Base-by-base conservation (phyloP, 768 basidiomycete species). In the Xerocomellus amylosporus region DNA sequence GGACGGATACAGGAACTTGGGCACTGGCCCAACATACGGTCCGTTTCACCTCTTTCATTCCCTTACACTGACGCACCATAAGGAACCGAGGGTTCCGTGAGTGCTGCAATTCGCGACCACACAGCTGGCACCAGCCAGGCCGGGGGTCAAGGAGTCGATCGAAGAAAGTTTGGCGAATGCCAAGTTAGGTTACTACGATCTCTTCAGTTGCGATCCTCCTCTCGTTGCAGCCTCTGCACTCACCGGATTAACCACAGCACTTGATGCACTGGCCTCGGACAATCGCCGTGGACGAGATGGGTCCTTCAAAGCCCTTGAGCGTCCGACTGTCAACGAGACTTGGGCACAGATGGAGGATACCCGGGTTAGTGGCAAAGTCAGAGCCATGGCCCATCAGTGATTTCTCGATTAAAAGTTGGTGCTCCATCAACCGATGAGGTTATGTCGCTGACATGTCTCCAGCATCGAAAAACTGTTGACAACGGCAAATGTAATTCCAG, bases 401-500 rank as follows among this genome's bases (percentile, higher is more conserved):
- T 67, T 77, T 75, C 61, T 72, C 68, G 42, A 67, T 75, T 46
- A 64, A 69, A 68, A 62, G 30, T 43, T n/a, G n/a, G 30, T 33
- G 15, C 19, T 48, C 8, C 28, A 15, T 44, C 15, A 17, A 42
- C 40, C 5, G 15, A 28, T 12, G 41, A 38, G 34, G 38, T 19
- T 14, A 12, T 17, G 3, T 22, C 19, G 8, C 20, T 42, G 20
- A 46, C 26, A 6, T 39, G 20, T n/a, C 39, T 43, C 39, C 17
- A 46, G 49, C 50, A 37, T 71, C 44, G 61, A 61, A 51, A 54
- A 72, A 36, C 71, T 85, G 8, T 66, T 81, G 30, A 69, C 76
- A 36, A 72, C 75, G 20, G 77, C 74, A 55, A 77, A 69, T 20
- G 77, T 87, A 59, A 73, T 79, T n/a, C 86, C 88, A 17, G 82